Evolutionary conservation across 2,329 filamentous ascomycete species (phyloP), one percentile per base, ranked within the genome.

Genomic region (Aspergillus sp.): DNA sequence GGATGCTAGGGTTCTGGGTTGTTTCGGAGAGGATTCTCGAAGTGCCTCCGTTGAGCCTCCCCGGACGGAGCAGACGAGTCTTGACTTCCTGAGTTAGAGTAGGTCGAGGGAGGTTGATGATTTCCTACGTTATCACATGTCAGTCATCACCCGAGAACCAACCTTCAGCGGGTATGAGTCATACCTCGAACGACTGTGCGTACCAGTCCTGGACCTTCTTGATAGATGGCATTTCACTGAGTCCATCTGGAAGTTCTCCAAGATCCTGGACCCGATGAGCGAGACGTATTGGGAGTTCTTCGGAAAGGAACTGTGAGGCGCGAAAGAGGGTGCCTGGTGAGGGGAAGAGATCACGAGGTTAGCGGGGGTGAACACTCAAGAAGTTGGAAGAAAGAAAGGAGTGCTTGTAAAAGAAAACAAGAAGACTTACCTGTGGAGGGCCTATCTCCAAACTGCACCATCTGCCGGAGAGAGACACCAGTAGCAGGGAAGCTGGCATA

Each of bases 171-270:
- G 36, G 52, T 54, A 56, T 63, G 63, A 65, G 57, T 75, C 85
- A 70, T 85, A 96, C 93, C 87, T 99, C 95, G 73, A 99, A 99
- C 54, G 95, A 99, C 81, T 99, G 95, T 65, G 94, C 95, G 77
- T 99, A 99, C 95, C 95, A 99, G 73, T 98, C 93, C 76, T 93
- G 90, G 68, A 99, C 95, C 72, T 89, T 92, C 76, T 89, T 88
- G 68, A 99, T 96, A 10, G 95, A 98, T 41, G 93, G 91, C 95
- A 99, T 98, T 68, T 98, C 93, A 75, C 92, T 96, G 63, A 99
- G 86, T 58, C 95, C 95, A 84, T 99, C 95, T 38, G 95, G 95
- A 2, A 99, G 83, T 72, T 92, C 90, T 63, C 90, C 88, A 60
- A 99, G 86, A 81, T 99, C 95, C 78, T 96, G 91, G 61, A 99